Evolutionary conservation across 2,329 filamentous ascomycete genomes (phyloP), one percentile per base, ranked within the genome.

Genomic region (Penicillium polonicum): DNA sequence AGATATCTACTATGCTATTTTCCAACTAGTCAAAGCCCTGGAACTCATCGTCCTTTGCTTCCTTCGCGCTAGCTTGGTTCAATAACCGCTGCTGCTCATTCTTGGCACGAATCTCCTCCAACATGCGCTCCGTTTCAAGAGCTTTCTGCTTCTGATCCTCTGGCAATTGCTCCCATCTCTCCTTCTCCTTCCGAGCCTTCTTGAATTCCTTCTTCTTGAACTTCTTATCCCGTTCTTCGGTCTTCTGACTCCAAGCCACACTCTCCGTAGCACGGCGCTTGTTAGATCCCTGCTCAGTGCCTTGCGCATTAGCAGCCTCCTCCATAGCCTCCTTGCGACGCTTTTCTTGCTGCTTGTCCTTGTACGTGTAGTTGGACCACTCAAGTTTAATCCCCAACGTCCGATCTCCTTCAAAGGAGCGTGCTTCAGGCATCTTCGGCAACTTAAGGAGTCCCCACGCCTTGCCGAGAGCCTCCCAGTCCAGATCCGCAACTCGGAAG

Each of bases 381-480:
- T 91, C 85, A 4, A 77, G 50, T 1, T 59, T 62, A 12, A 91
- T 77, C 2, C 82, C 82, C 2, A 88, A 77, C 23, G 78, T 82
- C 61, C 83, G 82, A 70, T 91, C 88, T 5, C 88, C 88, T 13
- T 85, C 82, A 80, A 89, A 93, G 0, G 80, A 83, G 67, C 87
- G 88, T 52, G 91, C 78, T 74, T 99, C 94, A 0, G 94, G 93
- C 94, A 99, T 99, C 71, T 89, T 91, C 4, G 94, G 94, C 62
- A 97, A 82, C 50, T 87, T 87, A 2, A 97, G 80, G 0, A 99
- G 80, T 2, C 91, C 94, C 91, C 93, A 99, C 0, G 88, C 89
- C 53, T 85, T 81, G 0, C 87, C 93, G 0, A 94, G 81, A 52
- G 92, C 88, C 5, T 83, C 78, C 94, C 94, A 99, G 72, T 96